phyloP scores from a whole-genome alignment of 306 rosid species.

The Pyrus pyrifolia region DNA sequence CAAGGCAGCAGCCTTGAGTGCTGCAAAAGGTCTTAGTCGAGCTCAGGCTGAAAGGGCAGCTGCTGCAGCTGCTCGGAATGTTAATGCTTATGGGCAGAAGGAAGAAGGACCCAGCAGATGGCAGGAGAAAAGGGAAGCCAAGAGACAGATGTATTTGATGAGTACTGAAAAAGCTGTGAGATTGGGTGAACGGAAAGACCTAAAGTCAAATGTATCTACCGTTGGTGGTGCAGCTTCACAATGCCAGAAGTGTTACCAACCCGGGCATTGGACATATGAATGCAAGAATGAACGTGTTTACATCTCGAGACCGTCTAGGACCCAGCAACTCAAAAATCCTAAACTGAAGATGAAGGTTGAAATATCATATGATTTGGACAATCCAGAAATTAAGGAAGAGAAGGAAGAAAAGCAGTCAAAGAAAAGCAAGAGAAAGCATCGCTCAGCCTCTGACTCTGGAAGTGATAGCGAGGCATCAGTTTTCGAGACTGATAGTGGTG shows the following conservation, averaged over 20 bases:
- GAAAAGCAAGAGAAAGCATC: conserved; percentile 74
- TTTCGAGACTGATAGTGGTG: conserved; percentile 79
- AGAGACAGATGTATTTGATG: conserved; percentile 97
- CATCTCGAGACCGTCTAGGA: conserved; percentile 87
- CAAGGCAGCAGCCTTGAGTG: conserved; percentile 88
- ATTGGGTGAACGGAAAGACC: conserved; percentile 88
- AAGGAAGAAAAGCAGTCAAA: conserved; percentile 37
- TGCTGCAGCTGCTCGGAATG: conserved; percentile 87
- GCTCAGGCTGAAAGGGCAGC: conserved; percentile 98
- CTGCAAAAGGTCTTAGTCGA: conserved; percentile 96
- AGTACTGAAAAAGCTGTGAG: conserved; percentile 96
- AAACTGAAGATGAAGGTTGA: conserved; percentile 64
- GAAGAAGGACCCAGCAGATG: conserved; percentile 99
- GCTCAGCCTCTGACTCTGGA: conserved; percentile 47
- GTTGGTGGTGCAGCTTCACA: conserved; percentile 52
- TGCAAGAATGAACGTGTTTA: conserved; percentile 94
- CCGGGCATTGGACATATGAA: conserved; percentile 94
- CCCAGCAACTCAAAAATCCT: conserved; percentile 89
- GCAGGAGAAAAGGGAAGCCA: conserved; percentile 99
- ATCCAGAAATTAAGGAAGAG: conserved; percentile 36
- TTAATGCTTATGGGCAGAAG: conserved; percentile 97
- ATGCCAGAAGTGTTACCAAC: conserved; percentile 87
- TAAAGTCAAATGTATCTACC: conserved; percentile 44
- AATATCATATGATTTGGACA: conserved; percentile 47
- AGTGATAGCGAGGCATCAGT: conserved; percentile 88